phyloP scores from a whole-genome alignment of 768 basidiomycete species.

The Sarcomyxa edulis region DNA sequence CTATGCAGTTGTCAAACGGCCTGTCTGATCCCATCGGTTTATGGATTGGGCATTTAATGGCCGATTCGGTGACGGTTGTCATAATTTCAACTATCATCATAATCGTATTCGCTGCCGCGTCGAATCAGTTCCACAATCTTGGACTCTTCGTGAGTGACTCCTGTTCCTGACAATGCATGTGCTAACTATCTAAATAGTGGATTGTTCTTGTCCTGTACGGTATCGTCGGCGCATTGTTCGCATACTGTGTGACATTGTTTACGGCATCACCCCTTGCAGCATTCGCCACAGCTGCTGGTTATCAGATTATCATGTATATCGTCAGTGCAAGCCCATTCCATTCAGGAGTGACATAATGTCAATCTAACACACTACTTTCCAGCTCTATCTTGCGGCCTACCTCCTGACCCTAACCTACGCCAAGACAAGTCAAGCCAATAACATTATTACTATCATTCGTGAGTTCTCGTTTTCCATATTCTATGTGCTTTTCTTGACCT shows the following conservation, averaged over 20 bases:
- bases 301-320: slow-evolving; percentile 67
- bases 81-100: slow-evolving; percentile 60
- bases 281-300: slow-evolving; percentile 68
- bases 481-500: neutral
- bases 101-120: slow-evolving; percentile 51
- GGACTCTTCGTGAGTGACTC: slow-evolving; percentile 49
- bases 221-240: slow-evolving; percentile 59
- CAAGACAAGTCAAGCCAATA: slow-evolving; percentile 45
- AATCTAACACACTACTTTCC: slow-evolving; percentile 2
- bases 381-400: slow-evolving; percentile 66
- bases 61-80: slow-evolving; percentile 58
- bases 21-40: slow-evolving; percentile 62
- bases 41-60: slow-evolving; percentile 77
- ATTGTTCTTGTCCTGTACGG: slow-evolving; percentile 67
- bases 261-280: slow-evolving; percentile 64
- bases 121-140: slow-evolving; percentile 63
- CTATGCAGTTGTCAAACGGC: slow-evolving; percentile 81
- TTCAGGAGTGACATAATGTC: neutral
- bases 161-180: neutral
- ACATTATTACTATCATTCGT: slow-evolving; percentile 60
- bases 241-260: slow-evolving; percentile 60
- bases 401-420: slow-evolving; percentile 73
- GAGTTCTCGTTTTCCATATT: neutral
- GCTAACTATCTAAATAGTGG: slow-evolving; percentile 42
- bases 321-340: no score